phyloP scores from a whole-genome alignment of 148 eudicot species.

The Dianthus caryophyllus region DNA sequence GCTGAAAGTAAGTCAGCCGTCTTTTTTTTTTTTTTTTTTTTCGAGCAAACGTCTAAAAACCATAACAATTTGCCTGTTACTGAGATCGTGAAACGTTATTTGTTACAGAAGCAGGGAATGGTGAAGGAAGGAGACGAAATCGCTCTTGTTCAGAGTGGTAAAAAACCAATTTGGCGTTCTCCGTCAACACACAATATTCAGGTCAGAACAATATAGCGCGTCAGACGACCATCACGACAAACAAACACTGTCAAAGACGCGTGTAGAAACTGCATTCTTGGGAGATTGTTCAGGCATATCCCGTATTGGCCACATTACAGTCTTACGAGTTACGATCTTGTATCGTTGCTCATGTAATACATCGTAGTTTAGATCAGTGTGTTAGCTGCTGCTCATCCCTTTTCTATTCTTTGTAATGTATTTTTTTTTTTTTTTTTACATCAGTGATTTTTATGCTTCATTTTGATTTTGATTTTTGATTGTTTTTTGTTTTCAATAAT shows the following conservation, averaged over 20 bases:
- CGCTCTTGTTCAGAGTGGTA: slow-evolving; percentile 94
- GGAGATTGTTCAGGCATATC: neutral
- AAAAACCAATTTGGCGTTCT: slow-evolving; percentile 84
- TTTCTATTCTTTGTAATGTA: neutral
- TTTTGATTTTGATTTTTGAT: no score
- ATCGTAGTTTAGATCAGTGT: neutral
- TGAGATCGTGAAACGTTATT: neutral
- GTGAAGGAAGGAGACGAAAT: slow-evolving; percentile 86
- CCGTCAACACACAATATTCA: slow-evolving; percentile 94
- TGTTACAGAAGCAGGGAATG: slow-evolving; percentile 80
- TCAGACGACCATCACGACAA: neutral
- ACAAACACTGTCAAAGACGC: neutral
- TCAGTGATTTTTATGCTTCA: neutral
- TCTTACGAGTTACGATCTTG: neutral
- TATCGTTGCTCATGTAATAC: neutral
- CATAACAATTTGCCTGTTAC: neutral
- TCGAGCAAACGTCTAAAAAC: no score
- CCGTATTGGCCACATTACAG: no score
- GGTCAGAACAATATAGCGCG: slow-evolving; percentile 62
- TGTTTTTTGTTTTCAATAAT: no score
- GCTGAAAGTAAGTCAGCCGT: slow-evolving; percentile 57
- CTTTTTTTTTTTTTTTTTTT: no score
- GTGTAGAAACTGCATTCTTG: slow-evolving; percentile 1
- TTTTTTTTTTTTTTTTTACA: neutral
- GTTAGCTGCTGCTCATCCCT: neutral